A percentile compares a stretch with the other conserved stretches of the same genome.
phyloP scores from a whole-genome alignment of 2,329 filamentous ascomycete genomes.

The Camillea tinctor region DNA sequence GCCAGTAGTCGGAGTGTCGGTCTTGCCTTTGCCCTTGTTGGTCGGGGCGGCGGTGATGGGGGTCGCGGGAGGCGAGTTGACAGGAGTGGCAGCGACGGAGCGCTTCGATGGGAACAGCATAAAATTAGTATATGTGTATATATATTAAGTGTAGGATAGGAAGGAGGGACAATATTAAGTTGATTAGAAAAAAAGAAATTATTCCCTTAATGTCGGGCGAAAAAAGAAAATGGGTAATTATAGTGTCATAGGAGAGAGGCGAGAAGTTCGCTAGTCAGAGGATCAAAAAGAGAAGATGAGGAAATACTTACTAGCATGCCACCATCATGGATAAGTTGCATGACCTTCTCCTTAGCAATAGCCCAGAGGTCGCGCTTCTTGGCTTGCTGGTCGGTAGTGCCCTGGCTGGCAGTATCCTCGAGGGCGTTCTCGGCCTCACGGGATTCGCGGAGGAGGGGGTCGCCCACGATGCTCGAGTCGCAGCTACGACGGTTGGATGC shows the following conservation, averaged over 20 bases:
- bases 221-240: background rate
- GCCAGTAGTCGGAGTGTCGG: no score
- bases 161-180: background rate
- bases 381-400: background rate
- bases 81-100: background rate
- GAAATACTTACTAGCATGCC: background rate
- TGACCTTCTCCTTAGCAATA: background rate
- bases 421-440: background rate
- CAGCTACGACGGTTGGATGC: background rate
- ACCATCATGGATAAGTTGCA: background rate
- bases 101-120: background rate
- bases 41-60: background rate
- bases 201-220: background rate
- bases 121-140: background rate
- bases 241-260: background rate
- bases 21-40: background rate
- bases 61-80: background rate
- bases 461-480: background rate
- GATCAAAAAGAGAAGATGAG: background rate
- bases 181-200: background rate
- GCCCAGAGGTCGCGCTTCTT: background rate
- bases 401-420: background rate
- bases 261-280: background rate
- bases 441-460: background rate
- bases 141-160: background rate